Conservation (phyloP, 2,329 filamentous ascomycete genomes). For the Arthrinium phaeospermum region DNA sequence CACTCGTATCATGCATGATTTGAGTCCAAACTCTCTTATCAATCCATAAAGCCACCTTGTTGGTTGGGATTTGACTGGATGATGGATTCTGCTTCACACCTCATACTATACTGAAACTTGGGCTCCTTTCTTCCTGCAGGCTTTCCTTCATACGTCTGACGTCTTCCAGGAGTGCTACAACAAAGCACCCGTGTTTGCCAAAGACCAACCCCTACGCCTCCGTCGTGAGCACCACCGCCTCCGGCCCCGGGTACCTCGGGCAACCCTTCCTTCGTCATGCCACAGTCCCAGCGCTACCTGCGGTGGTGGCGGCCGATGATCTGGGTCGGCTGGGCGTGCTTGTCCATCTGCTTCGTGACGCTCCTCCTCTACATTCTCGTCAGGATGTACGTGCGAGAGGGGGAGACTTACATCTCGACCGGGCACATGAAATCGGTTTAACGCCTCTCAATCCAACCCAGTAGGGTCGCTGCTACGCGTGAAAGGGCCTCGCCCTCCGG, state of each 20-base stretch:
- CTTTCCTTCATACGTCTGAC: too few relatives aligned
- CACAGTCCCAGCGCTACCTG: slow-evolving; percentile 41
- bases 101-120: background rate
- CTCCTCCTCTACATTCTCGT: background rate
- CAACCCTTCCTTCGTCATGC: slow-evolving; percentile 38
- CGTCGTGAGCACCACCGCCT: slow-evolving; percentile 36
- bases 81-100: background rate
- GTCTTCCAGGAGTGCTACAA: slow-evolving; percentile 37
- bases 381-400: background rate
- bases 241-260: slow-evolving; percentile 41
- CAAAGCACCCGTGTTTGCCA: slow-evolving; percentile 34
- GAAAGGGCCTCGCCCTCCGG: slow-evolving; percentile 38
- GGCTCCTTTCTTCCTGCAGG: slow-evolving; percentile 25
- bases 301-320: slow-evolving; percentile 43
- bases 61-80: background rate
- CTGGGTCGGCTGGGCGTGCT: slow-evolving; percentile 39
- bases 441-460: too few relatives aligned
- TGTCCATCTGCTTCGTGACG: background rate
- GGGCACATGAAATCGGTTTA: too few relatives aligned
- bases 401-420: background rate
- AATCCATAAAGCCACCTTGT: background rate
- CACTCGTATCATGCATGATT: background rate
- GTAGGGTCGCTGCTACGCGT: slow-evolving; percentile 45
- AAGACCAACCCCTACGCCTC: slow-evolving; percentile 34
- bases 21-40: background rate